phyloP scores from a whole-genome alignment of 352 stramenopile species.

The Bremia lactucae region DNA sequence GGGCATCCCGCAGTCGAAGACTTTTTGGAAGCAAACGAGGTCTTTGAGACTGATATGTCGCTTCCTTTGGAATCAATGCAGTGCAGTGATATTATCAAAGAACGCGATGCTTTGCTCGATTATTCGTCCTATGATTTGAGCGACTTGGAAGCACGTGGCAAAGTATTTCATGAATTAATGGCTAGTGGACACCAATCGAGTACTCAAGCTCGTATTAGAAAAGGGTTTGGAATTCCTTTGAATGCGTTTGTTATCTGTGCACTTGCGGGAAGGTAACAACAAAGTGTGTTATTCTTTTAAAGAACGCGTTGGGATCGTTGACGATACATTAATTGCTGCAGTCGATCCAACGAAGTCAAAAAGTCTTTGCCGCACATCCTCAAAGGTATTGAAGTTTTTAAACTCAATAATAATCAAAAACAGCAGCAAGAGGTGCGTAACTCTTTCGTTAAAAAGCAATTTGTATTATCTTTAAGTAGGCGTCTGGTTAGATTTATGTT shows the following conservation, averaged over 20 bases:
- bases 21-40: constrained; percentile 36
- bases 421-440: constrained; percentile 5
- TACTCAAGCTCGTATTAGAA: constrained; percentile 2
- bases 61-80: not conserved
- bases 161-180: constrained; percentile 17
- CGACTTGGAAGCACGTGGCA: constrained; percentile 6
- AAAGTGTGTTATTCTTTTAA: not conserved
- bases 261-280: constrained; percentile 45
- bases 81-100: not conserved
- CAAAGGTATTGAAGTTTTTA: constrained; percentile 29
- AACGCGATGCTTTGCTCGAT: constrained; percentile 22
- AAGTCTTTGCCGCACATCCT: constrained; percentile 31
- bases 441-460: not conserved
- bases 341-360: constrained; percentile 49
- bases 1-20: constrained; percentile 62
- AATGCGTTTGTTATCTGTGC: constrained; percentile 48
- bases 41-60: constrained; percentile 15
- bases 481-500: constrained; percentile 29
- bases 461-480: not conserved
- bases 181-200: constrained; percentile 3
- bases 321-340: constrained; percentile 5
- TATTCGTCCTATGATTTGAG: constrained; percentile 8
- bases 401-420: constrained; percentile 1
- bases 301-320: not conserved
- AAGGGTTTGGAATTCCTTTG: constrained; percentile 14